Base-by-base conservation (phyloP, 83 land plant genomes). In the Isoetes engelmannii region DNA sequence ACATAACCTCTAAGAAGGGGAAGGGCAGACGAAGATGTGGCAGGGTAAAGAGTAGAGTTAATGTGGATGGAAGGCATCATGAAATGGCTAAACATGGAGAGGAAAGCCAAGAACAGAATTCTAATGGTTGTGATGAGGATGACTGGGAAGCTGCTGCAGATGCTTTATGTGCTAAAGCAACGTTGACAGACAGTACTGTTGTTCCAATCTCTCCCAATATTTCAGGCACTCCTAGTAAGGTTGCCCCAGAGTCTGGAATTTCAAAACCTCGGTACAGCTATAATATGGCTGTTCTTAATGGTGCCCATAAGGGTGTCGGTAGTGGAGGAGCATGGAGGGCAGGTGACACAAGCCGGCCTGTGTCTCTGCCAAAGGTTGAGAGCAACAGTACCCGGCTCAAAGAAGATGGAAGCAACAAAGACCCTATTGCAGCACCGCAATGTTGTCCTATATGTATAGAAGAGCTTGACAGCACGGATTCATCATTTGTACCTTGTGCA, bases 101-200 rank as follows among this genome's bases (percentile, higher is more conserved):
- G 37, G 18, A 6, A 4, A 49, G 28, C 10, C 21, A 50, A 20
- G 12, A 55, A 0, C 45, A 15, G 41, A 8, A 37, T 42, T 46
- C 10, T 57, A 6, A 6, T 37, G 64, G 60, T 47, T 57, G 48
- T 8, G 64, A 59, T 5, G 47, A 74, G 59, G 89, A 90, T 54
- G 92, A 90, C 75, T 90, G 96, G 96, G 96, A 90, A 75, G 89
- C 89, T 42, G 77, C 87, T 12, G 92, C 96, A 0, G 92, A 90
- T 79, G 96, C 96, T 4, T 75, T 90, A 17, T 28, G 37, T 28
- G 37, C 37, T 28, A 28, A 28, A 28, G 37, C 37, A 28, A 28
- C 37, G 37, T 28, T 28, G 37, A 28, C 37, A 28, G 37, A 28
- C 37, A 28, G 37, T 28, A 28, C 37, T 28, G 0, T 55, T 55